These are phyloP conservation scores for Boechera divaricarpa DNA, from an alignment of 345 rosid genomes.

Conservation along the genomic window DNA sequence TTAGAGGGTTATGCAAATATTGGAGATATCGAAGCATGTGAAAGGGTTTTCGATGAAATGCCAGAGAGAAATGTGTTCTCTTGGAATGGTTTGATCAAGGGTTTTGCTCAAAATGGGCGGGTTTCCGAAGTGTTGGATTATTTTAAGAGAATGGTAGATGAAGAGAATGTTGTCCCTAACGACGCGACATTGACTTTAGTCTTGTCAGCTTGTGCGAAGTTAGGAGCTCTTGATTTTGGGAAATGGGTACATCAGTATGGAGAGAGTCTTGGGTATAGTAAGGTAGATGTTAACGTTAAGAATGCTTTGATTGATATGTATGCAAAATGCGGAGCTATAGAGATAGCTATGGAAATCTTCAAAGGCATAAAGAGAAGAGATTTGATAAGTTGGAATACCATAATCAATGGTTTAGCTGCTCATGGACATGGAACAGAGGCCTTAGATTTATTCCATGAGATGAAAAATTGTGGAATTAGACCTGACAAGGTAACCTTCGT, in stretches of 20 bases:
- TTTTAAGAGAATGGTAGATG: slow-evolving; percentile 67
- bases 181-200: slow-evolving; percentile 75
- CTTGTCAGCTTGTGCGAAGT: slow-evolving; percentile 76
- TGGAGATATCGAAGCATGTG: slow-evolving; percentile 61
- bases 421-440: slow-evolving; percentile 78
- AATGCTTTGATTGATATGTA: slow-evolving; percentile 87
- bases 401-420: slow-evolving; percentile 70
- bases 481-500: slow-evolving; percentile 83
- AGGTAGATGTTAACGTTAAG: slow-evolving; percentile 62
- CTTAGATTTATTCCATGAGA: slow-evolving; percentile 60
- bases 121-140: slow-evolving; percentile 56
- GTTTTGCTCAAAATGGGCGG: slow-evolving; percentile 56
- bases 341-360: slow-evolving; percentile 65
- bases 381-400: slow-evolving; percentile 82
- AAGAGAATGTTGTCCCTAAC: slow-evolving; percentile 59
- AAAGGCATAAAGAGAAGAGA: slow-evolving; percentile 60
- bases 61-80: slow-evolving; percentile 72
- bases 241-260: slow-evolving; percentile 72
- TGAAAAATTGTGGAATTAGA: slow-evolving; percentile 56
- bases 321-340: slow-evolving; percentile 75
- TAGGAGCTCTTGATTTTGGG: slow-evolving; percentile 83
- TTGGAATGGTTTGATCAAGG: slow-evolving; percentile 79
- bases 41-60: slow-evolving; percentile 71
- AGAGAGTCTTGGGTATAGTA: slow-evolving; percentile 54
- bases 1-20: slow-evolving; percentile 64